A percentile compares a stretch with the other conserved stretches of the same genome.
Evolutionary conservation across 768 basidiomycete species (phyloP).

Genomic region (Tricholoma hemisulphureum): DNA sequence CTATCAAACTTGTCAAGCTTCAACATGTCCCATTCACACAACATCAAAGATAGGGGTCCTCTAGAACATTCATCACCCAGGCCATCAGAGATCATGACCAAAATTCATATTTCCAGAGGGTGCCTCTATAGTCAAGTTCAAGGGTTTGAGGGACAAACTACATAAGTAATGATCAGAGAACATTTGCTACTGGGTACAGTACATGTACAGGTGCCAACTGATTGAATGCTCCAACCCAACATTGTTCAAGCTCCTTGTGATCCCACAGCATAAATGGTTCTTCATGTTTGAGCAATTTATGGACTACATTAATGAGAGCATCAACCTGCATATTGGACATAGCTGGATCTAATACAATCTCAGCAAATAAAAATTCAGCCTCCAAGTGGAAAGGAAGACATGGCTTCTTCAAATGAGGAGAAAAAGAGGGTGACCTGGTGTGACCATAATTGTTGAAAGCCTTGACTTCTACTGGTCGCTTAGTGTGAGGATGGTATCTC

Average conservation of each 20-base stretch:
- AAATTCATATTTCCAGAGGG: slow-evolving; percentile 15
- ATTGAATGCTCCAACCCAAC: neutral
- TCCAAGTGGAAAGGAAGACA: neutral
- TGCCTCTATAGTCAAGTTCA: neutral
- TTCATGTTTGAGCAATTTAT: neutral
- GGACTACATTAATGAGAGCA: neutral
- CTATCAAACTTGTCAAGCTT: slow-evolving; percentile 28
- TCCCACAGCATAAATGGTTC: neutral
- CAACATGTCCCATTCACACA: slow-evolving; percentile 33
- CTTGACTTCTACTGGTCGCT: neutral
- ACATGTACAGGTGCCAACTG: neutral
- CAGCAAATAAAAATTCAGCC: neutral
- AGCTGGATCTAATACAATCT: neutral
- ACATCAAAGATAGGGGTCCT: slow-evolving; percentile 19
- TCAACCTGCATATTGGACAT: neutral
- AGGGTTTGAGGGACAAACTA: neutral
- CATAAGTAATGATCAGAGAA: neutral
- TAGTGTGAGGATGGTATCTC: neutral
- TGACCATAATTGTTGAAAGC: neutral
- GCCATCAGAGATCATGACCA: slow-evolving; percentile 22
- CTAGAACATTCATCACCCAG: slow-evolving; percentile 28
- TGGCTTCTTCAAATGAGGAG: neutral
- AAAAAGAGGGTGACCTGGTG: neutral
- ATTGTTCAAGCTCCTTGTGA: neutral
- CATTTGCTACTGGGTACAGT: neutral